Base-by-base conservation (phyloP, 345 rosid species). In the Pugionium cornutum region DNA sequence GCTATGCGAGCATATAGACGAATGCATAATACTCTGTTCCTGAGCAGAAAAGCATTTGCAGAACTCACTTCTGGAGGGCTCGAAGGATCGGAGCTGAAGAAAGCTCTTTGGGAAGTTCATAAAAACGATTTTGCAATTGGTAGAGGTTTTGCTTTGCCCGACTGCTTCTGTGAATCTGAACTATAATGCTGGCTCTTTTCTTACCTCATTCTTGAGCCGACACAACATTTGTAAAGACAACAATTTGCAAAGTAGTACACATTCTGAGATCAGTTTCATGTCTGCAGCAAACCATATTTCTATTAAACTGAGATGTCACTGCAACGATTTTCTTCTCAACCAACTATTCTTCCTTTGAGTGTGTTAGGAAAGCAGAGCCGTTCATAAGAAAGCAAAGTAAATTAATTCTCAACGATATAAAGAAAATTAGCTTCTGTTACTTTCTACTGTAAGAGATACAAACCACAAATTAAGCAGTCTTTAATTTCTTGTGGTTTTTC, bases 81-180 rank as follows among this genome's bases (percentile, higher is more conserved):
- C 51, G 61, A 35, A 65, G 71, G 66, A 0, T 41, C 4, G 0
- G 66, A 51, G 61, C 26, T 72, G 49, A 27, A 40, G 54, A 72
- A 64, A 11, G 65, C 88, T 31, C 79, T 91, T 5, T 83, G 97
- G 97, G 69, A 73, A 62, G 80, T 67, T 51, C 99, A 90, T 68
- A 76, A 72, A 64, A 77, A 80, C 28, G 89, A 87, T 64, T 82
- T 83, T 70, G 76, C 58, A 6, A 79, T 79, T 77, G 96, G 99
- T 40, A 84, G 81, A 73, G 97, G 99, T 36, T 90, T 83, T 78
- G 95, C 97, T 58, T 73, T 94, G 69, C 89, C 92, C 1, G 76
- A 65, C 26, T 72, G 76, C 67, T 58, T 65, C 48, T 72, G 71
- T 50, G 76, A 72, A 65, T 72, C 65, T 51, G 26, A 64, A 60